phyloP scores from a whole-genome alignment of 1,139 yeast genomes.

The Saccharomyces hybrid region DNA sequence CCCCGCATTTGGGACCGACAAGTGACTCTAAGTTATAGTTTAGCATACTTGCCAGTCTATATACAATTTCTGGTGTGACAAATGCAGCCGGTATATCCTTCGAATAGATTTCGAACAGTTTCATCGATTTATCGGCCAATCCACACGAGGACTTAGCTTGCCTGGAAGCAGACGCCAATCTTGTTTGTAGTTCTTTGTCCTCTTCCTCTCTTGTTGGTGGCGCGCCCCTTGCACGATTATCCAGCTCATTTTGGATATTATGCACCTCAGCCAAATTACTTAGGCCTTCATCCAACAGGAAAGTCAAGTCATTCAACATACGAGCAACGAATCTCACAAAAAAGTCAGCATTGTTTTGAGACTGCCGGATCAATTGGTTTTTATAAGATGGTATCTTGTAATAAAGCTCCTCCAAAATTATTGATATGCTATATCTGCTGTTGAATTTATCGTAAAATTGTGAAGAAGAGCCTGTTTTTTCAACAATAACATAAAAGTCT shows the following conservation, averaged over 20 bases:
- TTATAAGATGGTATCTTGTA: constrained; percentile 54
- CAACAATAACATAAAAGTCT: constrained; percentile 90
- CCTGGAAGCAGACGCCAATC: constrained; percentile 56
- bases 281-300: constrained; percentile 82
- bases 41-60: constrained; percentile 90
- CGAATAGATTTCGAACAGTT: constrained; percentile 72
- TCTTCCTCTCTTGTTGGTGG: constrained; percentile 45
- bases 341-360: constrained; percentile 62
- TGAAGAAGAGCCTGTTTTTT: constrained; percentile 89
- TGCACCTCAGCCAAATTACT: constrained; percentile 74
- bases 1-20: constrained; percentile 92
- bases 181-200: constrained; percentile 49
- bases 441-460: constrained; percentile 96
- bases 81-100: constrained; percentile 82
- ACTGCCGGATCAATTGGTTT: constrained; percentile 58
- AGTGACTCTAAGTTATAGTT: constrained; percentile 82
- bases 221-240: constrained; percentile 35
- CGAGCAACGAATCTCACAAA: constrained; percentile 89
- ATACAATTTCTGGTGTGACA: constrained; percentile 83
- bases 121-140: constrained; percentile 75
- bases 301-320: constrained; percentile 90
- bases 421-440: constrained; percentile 78
- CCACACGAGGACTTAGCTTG: constrained; percentile 80
- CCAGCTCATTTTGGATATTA: constrained; percentile 53
- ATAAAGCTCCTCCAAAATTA: constrained; percentile 80